phyloP scores from a whole-genome alignment of 371 early-diverging fungal genomes.

The Rhizopus arrhizus region DNA sequence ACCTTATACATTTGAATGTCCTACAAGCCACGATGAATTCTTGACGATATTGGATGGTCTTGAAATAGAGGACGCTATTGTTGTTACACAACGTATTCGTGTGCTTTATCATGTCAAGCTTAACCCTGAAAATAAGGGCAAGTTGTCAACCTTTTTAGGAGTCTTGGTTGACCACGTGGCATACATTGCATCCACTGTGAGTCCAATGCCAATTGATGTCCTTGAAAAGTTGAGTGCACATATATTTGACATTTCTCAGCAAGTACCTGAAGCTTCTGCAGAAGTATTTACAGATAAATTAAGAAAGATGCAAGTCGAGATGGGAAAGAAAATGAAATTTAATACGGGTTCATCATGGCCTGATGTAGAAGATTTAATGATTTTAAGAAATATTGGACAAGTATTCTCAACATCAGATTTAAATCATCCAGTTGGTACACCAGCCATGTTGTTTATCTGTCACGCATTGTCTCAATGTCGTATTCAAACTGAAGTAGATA shows the following conservation, averaged over 20 bases:
- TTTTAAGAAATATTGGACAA: constrained; percentile 66
- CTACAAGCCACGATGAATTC: constrained; percentile 68
- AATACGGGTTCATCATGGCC: constrained; percentile 43
- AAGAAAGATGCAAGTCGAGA: constrained; percentile 44
- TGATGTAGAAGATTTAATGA: constrained; percentile 59
- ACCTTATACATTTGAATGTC: constrained; percentile 85
- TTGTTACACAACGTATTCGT: constrained; percentile 79
- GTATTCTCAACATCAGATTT: constrained; percentile 90
- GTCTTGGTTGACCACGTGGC: constrained; percentile 72
- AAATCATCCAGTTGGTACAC: constrained; percentile 85
- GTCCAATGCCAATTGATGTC: constrained; percentile 47
- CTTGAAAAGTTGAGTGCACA: constrained; percentile 60
- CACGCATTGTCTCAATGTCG: constrained; percentile 73
- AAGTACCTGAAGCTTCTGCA: constrained; percentile 51
- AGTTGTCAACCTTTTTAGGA: constrained; percentile 60
- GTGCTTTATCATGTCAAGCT: constrained; percentile 81
- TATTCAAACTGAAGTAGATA: constrained; percentile 61
- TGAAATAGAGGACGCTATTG: constrained; percentile 61
- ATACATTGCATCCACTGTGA: constrained; percentile 55
- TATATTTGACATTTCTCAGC: constrained; percentile 58
- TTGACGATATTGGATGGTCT: constrained; percentile 54
- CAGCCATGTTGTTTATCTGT: constrained; percentile 73
- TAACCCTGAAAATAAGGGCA: constrained; percentile 73
- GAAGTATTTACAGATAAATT: constrained; percentile 43
- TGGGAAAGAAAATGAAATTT: constrained; percentile 44